These are phyloP conservation scores for Erysiphe pulchra DNA, from an alignment of 2,329 filamentous ascomycete species.

Conservation along the genomic window DNA sequence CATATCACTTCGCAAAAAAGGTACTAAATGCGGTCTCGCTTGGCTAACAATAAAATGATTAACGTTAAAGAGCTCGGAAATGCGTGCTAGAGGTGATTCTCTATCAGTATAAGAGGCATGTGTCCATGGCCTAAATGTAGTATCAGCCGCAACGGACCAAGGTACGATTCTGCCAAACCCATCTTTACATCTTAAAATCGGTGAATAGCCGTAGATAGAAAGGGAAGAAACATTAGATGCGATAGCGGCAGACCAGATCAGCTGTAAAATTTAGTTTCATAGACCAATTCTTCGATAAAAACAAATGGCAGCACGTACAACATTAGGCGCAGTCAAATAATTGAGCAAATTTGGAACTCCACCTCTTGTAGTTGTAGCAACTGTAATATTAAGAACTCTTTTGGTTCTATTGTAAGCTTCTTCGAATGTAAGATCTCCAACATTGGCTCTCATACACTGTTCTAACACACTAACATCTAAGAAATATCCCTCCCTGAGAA, in stretches of 20 bases:
- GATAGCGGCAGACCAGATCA: slow-evolving; percentile 35
- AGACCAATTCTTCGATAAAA: too few species aligned
- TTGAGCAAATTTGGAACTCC: slow-evolving; percentile 71
- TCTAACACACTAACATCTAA: slow-evolving; percentile 62
- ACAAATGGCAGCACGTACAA: slow-evolving; percentile 31
- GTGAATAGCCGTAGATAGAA: slow-evolving; percentile 22
- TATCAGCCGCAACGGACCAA: slow-evolving; percentile 24
- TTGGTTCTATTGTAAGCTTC: slow-evolving; percentile 75
- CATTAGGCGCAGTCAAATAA: slow-evolving; percentile 78
- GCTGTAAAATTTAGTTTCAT: slow-evolving; percentile 8
- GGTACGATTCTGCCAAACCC: slow-evolving; percentile 30
- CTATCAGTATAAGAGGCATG: slow-evolving; percentile 26
- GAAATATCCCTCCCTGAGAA: slow-evolving; percentile 55
- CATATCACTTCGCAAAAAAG: slow-evolving; percentile 59
- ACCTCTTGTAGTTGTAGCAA: slow-evolving; percentile 46
- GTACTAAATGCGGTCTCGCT: slow-evolving; percentile 68
- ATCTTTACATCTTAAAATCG: slow-evolving; percentile 36
- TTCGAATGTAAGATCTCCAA: slow-evolving; percentile 77
- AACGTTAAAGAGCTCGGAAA: slow-evolving; percentile 43
- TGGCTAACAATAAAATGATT: slow-evolving; percentile 90
- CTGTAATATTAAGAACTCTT: slow-evolving; percentile 72
- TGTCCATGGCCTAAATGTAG: slow-evolving; percentile 29
- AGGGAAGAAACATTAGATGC: slow-evolving; percentile 26
- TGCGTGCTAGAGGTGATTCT: slow-evolving; percentile 31
- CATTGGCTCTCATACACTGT: slow-evolving; percentile 59